A percentile compares a stretch with the other conserved stretches of the same genome.
phyloP scores from a whole-genome alignment of 2,329 filamentous ascomycete genomes.

The Aspergillus latus region DNA sequence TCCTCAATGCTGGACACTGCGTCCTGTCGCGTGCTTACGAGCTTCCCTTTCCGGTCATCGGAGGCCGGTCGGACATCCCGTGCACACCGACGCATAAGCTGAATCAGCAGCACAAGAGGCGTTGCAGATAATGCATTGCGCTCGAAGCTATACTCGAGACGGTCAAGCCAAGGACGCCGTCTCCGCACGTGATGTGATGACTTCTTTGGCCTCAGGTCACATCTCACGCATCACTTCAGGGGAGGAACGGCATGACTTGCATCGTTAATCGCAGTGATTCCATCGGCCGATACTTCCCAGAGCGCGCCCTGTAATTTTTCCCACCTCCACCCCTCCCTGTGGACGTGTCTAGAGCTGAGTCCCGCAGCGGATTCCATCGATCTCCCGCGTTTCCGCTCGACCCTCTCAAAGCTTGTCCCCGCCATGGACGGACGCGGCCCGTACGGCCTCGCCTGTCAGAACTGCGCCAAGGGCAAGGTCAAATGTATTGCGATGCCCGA shows the following conservation, averaged over 20 bases:
- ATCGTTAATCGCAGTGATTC: background rate
- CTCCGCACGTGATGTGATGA: background rate
- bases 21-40: too few species aligned
- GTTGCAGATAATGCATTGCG: too few species aligned
- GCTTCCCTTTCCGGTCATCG: too few species aligned
- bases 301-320: background rate
- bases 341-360: background rate
- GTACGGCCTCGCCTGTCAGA: constrained; percentile 8
- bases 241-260: background rate
- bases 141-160: too few species aligned
- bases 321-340: background rate
- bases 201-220: background rate
- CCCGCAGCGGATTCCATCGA: background rate
- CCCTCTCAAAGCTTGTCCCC: background rate
- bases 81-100: too few species aligned
- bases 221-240: background rate
- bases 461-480: constrained; percentile 7
- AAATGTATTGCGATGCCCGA: constrained; percentile 2
- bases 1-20: too few species aligned
- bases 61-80: too few species aligned
- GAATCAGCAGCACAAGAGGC: too few species aligned
- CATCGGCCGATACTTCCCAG: too few species aligned
- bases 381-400: background rate
- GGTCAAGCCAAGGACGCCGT: background rate
- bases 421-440: constrained; percentile 10